Base-by-base conservation (phyloP, 164 flowering plant species). In the Stephania cephalantha region DNA sequence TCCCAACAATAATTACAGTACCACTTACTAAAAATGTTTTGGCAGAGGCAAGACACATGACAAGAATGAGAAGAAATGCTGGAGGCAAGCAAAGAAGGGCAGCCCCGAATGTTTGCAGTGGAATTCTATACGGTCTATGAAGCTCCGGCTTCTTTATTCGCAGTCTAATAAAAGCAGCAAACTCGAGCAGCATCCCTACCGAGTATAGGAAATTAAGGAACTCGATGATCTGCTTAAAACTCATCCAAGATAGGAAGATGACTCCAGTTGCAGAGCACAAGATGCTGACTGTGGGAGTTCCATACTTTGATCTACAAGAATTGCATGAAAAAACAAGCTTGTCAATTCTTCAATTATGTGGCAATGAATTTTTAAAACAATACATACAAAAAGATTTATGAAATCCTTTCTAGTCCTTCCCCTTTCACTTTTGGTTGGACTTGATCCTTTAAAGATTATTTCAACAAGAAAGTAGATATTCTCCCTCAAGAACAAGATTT, bases 181-280 rank as follows among this genome's bases (percentile, higher is more conserved):
- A 89, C 78, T 94, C 98, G 17, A 94, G 89, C 63, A 94, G 90
- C 98, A 94, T 94, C 45, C 95, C 96, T 0, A 94, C 42, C 0
- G 96, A 77, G 68, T 92, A 94, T 9, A 94, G 81, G 83, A 94
- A 92, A 74, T 94, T 94, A 4, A 91, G 90, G 48, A 92, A 89
- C 74, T 92, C 98, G 67, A 94, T 45, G 65, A 94, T 92, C 80
- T 94, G 96, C 50, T 94, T 96, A 77, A 94, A 94, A 73, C 90
- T 92, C 97, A 92, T 88, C 97, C 97, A 94, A 31, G 98, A 92
- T 73, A 92, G 74, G 87, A 92, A 85, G 30, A 94, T 77, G 13
- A 94, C 98, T 74, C 98, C 96, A 53, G 88, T 83, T 63, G 97
- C 98, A 20, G 97, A 94, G 83, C 88, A 91, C 79, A 94, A 69